Conservation (phyloP, 129 eudicot species). For the Escallonia herrerae region DNA sequence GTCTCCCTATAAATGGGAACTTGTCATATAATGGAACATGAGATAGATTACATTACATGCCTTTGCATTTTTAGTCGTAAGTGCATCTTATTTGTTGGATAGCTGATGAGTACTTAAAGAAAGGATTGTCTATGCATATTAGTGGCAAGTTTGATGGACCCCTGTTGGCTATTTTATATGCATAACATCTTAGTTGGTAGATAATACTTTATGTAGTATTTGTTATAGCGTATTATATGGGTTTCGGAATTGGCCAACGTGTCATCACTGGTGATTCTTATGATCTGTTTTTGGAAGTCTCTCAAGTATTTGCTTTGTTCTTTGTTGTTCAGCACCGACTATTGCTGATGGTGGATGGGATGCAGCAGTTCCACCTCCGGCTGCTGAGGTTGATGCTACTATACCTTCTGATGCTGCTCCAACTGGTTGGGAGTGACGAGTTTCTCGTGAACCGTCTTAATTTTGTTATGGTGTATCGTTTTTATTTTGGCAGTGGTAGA, state of each 20-base stretch:
- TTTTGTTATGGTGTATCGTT: no score
- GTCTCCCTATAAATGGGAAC: not conserved
- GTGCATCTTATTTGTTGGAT: not conserved
- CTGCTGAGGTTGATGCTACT: constrained; percentile 24
- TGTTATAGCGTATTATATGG: no score
- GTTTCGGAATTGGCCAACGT: not conserved
- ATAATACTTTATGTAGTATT: no score
- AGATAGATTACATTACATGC: not conserved
- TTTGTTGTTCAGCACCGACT: not conserved
- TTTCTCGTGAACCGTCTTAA: no score
- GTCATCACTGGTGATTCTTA: not conserved
- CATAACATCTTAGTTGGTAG: no score
- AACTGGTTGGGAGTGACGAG: constrained; percentile 41
- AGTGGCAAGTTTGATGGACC: not conserved
- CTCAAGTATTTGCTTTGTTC: not conserved
- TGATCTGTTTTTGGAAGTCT: not conserved
- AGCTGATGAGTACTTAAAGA: not conserved
- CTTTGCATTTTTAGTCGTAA: not conserved
- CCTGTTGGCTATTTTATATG: no score
- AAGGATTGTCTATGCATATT: no score
- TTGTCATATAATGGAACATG: not conserved
- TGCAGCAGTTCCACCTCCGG: constrained; percentile 27
- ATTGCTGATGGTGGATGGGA: not conserved
- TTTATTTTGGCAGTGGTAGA: no score
- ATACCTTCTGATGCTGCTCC: not conserved